Percentiles rank a stretch among this genome's conserved stretches.
phyloP scores from a whole-genome alignment of 805 yeast genomes.

The Candida oleophila region DNA sequence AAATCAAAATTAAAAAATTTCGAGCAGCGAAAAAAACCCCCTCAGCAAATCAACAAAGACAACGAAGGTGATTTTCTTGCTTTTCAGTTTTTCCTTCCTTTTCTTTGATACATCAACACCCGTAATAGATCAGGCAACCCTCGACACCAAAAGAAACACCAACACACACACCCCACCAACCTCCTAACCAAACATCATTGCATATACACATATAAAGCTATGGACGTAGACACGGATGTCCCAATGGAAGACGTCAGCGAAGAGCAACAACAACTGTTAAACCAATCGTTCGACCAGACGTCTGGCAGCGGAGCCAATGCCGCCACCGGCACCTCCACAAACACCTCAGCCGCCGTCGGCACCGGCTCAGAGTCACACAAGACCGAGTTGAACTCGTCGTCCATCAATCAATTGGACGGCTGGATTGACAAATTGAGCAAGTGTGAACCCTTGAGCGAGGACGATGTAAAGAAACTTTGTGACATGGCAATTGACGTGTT shows the following conservation, averaged over 20 bases:
- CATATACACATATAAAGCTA: slow-evolving; percentile 18
- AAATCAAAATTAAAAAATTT: too few relatives aligned
- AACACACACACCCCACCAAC: not conserved
- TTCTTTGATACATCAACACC: not conserved
- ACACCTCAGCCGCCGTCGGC: slow-evolving; percentile 10
- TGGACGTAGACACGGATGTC: slow-evolving; percentile 79
- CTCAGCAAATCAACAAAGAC: too few relatives aligned
- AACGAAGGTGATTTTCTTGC: too few relatives aligned
- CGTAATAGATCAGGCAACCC: not conserved
- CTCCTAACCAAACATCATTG: not conserved
- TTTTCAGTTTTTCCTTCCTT: not conserved
- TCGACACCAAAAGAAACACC: not conserved
- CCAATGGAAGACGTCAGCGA: slow-evolving; percentile 80
- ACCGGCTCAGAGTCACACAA: slow-evolving; percentile 38
- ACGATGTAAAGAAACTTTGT: slow-evolving; percentile 75
- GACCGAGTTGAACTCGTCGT: slow-evolving; percentile 36
- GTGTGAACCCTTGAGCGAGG: slow-evolving; percentile 81
- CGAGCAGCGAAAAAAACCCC: too few relatives aligned
- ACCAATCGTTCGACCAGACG: slow-evolving; percentile 18
- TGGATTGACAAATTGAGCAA: slow-evolving; percentile 81
- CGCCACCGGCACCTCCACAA: slow-evolving; percentile 7
- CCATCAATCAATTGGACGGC: slow-evolving; percentile 70
- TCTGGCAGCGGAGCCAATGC: slow-evolving; percentile 6
- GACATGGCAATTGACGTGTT: slow-evolving; percentile 89
- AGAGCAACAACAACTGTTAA: slow-evolving; percentile 32